Evolutionary conservation across 163 green algal species (phyloP).

Genomic region (Picocystis sp.): DNA sequence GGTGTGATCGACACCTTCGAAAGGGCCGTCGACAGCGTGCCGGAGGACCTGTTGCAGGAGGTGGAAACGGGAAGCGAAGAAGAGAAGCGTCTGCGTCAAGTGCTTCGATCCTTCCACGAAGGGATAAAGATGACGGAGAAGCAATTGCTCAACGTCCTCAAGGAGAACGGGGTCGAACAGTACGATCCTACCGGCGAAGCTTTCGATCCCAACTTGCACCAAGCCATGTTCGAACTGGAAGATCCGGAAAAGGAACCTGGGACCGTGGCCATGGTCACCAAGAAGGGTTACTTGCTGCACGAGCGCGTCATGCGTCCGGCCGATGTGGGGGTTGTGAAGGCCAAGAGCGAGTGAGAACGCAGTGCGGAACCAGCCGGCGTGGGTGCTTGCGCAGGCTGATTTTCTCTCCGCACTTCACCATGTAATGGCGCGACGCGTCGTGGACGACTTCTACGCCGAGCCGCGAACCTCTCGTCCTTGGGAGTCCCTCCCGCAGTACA

Average conservation of each 20-base stretch:
- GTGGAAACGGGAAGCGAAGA: slow-evolving; percentile 6
- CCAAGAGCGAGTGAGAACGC: too few species aligned
- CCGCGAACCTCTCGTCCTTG: too few species aligned
- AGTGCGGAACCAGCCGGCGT: too few species aligned
- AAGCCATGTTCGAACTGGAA: slow-evolving; percentile 77
- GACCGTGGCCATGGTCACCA: slow-evolving; percentile 60
- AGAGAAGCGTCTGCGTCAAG: background rate
- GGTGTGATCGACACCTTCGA: slow-evolving; percentile 92
- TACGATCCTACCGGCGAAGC: slow-evolving; percentile 38
- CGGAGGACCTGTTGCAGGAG: slow-evolving; percentile 28
- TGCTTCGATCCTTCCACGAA: slow-evolving; percentile 52
- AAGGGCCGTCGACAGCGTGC: slow-evolving; percentile 47
- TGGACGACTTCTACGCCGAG: too few species aligned
- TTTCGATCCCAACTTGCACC: slow-evolving; percentile 92
- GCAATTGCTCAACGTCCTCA: slow-evolving; percentile 55
- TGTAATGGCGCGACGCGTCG: too few species aligned
- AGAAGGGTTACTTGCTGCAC: slow-evolving; percentile 81
- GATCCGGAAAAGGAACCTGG: slow-evolving; percentile 48
- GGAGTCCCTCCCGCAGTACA: too few species aligned
- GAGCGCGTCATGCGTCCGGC: slow-evolving; percentile 68
- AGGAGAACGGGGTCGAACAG: slow-evolving; percentile 47
- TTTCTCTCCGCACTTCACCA: too few species aligned
- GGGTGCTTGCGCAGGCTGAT: too few species aligned
- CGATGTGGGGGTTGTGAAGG: slow-evolving; percentile 70
- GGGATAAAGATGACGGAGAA: slow-evolving; percentile 74